Evolutionary conservation across 805 yeast genomes (phyloP).

Genomic region (Yamadazyma philogaea): DNA sequence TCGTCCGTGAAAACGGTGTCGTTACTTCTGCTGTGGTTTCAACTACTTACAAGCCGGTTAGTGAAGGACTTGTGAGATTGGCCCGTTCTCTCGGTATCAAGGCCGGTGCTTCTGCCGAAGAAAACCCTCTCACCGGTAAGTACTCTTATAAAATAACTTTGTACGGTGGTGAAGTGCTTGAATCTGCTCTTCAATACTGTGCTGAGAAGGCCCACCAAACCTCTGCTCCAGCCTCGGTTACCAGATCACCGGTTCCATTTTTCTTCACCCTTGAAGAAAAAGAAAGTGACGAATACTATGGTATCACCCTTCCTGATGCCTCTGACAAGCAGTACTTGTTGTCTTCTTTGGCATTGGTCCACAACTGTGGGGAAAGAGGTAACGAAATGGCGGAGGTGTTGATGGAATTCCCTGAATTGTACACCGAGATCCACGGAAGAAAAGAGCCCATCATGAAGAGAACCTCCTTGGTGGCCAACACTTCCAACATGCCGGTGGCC

Average conservation of each 20-base stretch:
- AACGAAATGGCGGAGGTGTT: slow-evolving; percentile 99
- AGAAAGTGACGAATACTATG: slow-evolving; percentile 37
- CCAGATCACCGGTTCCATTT: slow-evolving; percentile 22
- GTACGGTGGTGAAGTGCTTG: slow-evolving; percentile 22
- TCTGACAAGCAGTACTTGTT: slow-evolving; percentile 44
- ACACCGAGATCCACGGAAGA: slow-evolving; percentile 84
- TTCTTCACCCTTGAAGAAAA: slow-evolving; percentile 26
- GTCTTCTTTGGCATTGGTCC: slow-evolving; percentile 30
- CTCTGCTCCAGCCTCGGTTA: slow-evolving; percentile 13
- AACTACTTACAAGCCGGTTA: slow-evolving; percentile 27
- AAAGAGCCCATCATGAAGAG: slow-evolving; percentile 99
- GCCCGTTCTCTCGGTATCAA: slow-evolving; percentile 45
- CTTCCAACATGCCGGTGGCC: slow-evolving; percentile 99
- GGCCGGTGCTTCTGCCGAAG: slow-evolving; percentile 28
- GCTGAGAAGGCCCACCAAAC: slow-evolving; percentile 19
- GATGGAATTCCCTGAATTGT: slow-evolving; percentile 99
- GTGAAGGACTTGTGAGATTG: slow-evolving; percentile 34
- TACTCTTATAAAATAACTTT: slow-evolving; percentile 15
- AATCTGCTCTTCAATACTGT: slow-evolving; percentile 23
- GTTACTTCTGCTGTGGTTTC: slow-evolving; percentile 25
- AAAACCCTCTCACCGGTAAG: slow-evolving; percentile 5
- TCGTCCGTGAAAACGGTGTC: slow-evolving; percentile 14
- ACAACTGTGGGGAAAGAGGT: slow-evolving; percentile 84
- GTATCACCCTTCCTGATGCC: slow-evolving; percentile 37
- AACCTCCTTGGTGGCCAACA: slow-evolving; percentile 96